Evolutionary conservation across 345 rosid genomes (phyloP), one percentile per base, ranked within the genome.

Genomic region (Lumnitzera littorea): DNA sequence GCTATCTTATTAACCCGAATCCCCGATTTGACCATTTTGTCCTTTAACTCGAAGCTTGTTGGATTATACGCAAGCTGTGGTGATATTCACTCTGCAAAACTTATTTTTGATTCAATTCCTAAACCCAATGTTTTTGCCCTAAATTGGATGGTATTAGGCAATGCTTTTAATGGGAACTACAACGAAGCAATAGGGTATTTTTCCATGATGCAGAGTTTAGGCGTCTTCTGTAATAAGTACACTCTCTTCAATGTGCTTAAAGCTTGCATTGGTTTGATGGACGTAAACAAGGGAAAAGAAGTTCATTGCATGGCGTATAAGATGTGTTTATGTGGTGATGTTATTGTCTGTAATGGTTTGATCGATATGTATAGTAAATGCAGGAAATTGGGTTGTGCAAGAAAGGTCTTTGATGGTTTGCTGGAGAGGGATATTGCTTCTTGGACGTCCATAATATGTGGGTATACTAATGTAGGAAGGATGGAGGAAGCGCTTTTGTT

Each of bases 361-460:
- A 57, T 79, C 1, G 80, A 79, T 51, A 71, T 80, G 84, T 76
- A 71, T 14, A 15, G 70, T 6, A 80, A 77, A 61, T 74, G 80
- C 15, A 69, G 80, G 15, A n/a, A 55, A 12, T 15, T 72, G 14
- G 56, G 57, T 57, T 62, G 49, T 62, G 82, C 80, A 3, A 68
- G 73, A 24, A 79, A 24, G 48, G 58, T 80, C 68, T 80, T 80
- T 62, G 73, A 66, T 57, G 51, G 50, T 48, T 69, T 78, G 81
- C 29, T 24, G 65, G 57, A 48, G 0, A 70, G 76, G 65, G 74
- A 80, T 60, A 66, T 76, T 41, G 75, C 58, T 56, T 74, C 83
- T 15, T 82, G 83, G 79, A 78, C 86, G 49, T 76, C 83, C 12
- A 74, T 82, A 75, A 78, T 82, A 48, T 74, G 72, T 67, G 86